Base-by-base conservation (phyloP, 139 green algal species). In the Haematococcus lacustris region DNA sequence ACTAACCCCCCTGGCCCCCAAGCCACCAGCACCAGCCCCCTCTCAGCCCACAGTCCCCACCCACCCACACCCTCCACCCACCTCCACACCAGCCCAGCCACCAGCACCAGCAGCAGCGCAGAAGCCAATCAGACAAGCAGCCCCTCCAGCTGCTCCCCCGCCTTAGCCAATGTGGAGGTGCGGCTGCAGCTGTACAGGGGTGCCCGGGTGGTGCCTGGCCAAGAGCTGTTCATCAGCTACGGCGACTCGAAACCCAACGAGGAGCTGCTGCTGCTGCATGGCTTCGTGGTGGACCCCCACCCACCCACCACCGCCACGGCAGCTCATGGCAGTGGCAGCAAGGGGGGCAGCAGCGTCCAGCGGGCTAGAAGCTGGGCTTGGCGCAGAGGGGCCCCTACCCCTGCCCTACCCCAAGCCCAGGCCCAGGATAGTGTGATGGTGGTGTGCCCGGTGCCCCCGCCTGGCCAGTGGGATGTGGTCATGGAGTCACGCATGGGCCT, bases 191-290 rank as follows among this genome's bases (percentile, higher is more conserved):
- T 85, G 37, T 63, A 85, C 43, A 17, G 33, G 4, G 75, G 75
- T 35, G 50, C 28, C 5, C 1, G 17, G 0, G 72, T 70, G 61
- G 17, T n/a, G 3, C 35, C 80, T 1, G 90, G 86, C 2, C 34
- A 83, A 0, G 88, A 93, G 76, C 39, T 95, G 26, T 80, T 64
- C 53, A 88, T 88, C 63, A 77, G 30, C 50, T 88, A 88, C 35
- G 78, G 78, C 34, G 80, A 86, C 69, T 28, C 38, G 1, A 86
- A 85, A 70, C 81, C 75, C 69, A 94, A 96, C 37, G 92, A 97
- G 74, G 86, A 94, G 82, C 76, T 97, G 71, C 79, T 97, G 35
- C 86, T 94, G 62, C 74, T 88, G 35, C 91, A 97, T 73, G 92
- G 91, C 25, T 95, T 96, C 77, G 79, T 85, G 1, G 4, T 81